These are phyloP conservation scores for Xerocomus nothofagi DNA, from an alignment of 1,284 basidiomycete species.

Conservation along the genomic window DNA sequence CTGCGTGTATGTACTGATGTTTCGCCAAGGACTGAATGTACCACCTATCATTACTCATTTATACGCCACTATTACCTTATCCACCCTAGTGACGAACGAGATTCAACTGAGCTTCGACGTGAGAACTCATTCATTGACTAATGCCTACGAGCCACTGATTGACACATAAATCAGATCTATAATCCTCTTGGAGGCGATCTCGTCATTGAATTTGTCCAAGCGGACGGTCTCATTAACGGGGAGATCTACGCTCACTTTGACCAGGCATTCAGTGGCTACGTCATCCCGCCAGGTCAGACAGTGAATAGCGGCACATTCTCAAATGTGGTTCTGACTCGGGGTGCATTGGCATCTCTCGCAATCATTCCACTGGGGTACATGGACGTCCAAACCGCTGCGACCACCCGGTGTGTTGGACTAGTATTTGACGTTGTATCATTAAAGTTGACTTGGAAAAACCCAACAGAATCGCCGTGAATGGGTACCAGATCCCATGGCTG, in stretches of 20 bases:
- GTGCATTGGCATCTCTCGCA: constrained; percentile 50
- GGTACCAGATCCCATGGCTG: constrained; percentile 60
- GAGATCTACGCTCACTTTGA: constrained; percentile 57
- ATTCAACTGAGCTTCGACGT: constrained; percentile 59
- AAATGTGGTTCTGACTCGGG: constrained; percentile 59
- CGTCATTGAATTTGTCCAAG: constrained; percentile 55
- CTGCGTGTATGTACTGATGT: constrained; percentile 1
- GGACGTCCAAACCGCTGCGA: constrained; percentile 52
- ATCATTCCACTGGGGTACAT: constrained; percentile 56
- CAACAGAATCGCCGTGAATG: constrained; percentile 43
- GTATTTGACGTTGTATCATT: background rate
- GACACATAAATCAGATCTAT: constrained; percentile 37
- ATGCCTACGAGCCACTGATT: background rate
- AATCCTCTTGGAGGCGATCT: constrained; percentile 62
- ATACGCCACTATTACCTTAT: constrained; percentile 51
- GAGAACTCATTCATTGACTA: constrained; percentile 15
- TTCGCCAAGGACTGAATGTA: constrained; percentile 42
- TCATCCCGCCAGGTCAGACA: constrained; percentile 55
- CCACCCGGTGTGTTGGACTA: constrained; percentile 38
- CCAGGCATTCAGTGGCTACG: constrained; percentile 51
- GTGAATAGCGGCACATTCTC: constrained; percentile 56
- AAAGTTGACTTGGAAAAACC: background rate
- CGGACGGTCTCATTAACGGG: constrained; percentile 53
- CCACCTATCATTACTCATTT: constrained; percentile 45
- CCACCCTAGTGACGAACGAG: constrained; percentile 49